phyloP scores from a whole-genome alignment of 441 rosid species.

The Populus tomentosa region DNA sequence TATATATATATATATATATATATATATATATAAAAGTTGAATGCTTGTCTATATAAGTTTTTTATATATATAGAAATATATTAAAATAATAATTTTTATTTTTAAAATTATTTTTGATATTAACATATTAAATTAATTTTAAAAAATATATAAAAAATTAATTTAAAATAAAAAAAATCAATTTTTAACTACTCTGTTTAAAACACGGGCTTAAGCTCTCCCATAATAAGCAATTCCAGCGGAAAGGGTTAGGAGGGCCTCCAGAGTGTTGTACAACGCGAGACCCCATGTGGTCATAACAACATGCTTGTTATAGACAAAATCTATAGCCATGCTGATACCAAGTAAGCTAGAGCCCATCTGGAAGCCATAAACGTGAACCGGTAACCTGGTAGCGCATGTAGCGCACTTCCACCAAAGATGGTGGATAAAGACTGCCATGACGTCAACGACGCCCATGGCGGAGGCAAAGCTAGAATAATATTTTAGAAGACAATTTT shows the following conservation, averaged over 20 bases:
- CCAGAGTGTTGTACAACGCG: slow-evolving; percentile 88
- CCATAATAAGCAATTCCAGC: slow-evolving; percentile 86
- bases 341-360: slow-evolving; percentile 85
- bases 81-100: too few relatives aligned
- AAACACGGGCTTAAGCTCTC: slow-evolving; percentile 51
- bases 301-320: slow-evolving; percentile 83
- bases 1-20: too few relatives aligned
- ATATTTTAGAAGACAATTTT: too few relatives aligned
- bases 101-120: too few relatives aligned
- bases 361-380: slow-evolving; percentile 72
- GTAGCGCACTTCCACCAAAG: slow-evolving; percentile 79
- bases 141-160: slow-evolving; percentile 4
- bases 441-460: slow-evolving; percentile 72
- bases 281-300: slow-evolving; percentile 98
- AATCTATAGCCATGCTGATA: slow-evolving; percentile 84
- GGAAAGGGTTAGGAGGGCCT: slow-evolving; percentile 88
- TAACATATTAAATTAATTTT: too few relatives aligned
- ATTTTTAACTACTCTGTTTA: too few relatives aligned
- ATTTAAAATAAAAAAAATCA: neutral
- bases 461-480: slow-evolving; percentile 44
- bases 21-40: too few relatives aligned
- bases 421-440: slow-evolving; percentile 80
- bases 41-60: too few relatives aligned
- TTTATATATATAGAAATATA: too few relatives aligned
- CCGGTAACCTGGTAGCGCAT: slow-evolving; percentile 82